phyloP scores from a whole-genome alignment of 768 basidiomycete species.

The Boletus pseudo-olivaceus region DNA sequence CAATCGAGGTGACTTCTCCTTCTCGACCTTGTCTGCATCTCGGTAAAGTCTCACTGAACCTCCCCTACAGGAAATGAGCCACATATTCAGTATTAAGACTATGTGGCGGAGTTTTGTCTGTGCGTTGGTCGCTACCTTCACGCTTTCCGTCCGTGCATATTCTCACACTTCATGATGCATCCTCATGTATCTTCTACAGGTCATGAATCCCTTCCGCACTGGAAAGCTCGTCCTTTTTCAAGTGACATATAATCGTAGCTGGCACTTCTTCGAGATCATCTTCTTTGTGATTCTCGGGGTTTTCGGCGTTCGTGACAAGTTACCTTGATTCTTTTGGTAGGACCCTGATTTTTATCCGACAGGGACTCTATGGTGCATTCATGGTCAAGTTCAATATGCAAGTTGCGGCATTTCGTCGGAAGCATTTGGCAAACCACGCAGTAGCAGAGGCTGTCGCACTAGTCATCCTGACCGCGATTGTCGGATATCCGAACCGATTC shows the following conservation, averaged over 20 bases:
- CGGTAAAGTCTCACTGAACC: neutral
- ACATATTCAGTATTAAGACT: slow-evolving; percentile 93
- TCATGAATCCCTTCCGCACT: slow-evolving; percentile 97
- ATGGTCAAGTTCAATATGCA: slow-evolving; percentile 97
- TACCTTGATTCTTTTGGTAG: neutral
- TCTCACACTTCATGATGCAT: slow-evolving; percentile 14
- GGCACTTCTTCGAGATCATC: slow-evolving; percentile 99
- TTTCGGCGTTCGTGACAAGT: slow-evolving; percentile 69
- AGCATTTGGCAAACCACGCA: slow-evolving; percentile 78
- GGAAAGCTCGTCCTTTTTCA: slow-evolving; percentile 98
- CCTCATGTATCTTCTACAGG: slow-evolving; percentile 44
- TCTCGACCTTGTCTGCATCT: neutral
- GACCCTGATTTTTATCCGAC: slow-evolving; percentile 12
- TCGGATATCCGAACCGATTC: slow-evolving; percentile 94
- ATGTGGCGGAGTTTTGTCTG: slow-evolving; percentile 99
- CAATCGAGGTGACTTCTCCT: slow-evolving; percentile 71
- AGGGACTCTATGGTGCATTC: slow-evolving; percentile 97
- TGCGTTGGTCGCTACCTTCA: slow-evolving; percentile 94
- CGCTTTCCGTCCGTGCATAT: slow-evolving; percentile 71
- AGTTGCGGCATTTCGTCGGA: slow-evolving; percentile 90
- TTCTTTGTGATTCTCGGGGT: slow-evolving; percentile 94
- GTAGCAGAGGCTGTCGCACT: slow-evolving; percentile 87
- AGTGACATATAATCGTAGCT: slow-evolving; percentile 94
- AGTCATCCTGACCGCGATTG: slow-evolving; percentile 83
- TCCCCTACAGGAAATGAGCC: slow-evolving; percentile 89